phyloP scores from a whole-genome alignment of 129 eudicot genomes.

The Cynara cardunculus region DNA sequence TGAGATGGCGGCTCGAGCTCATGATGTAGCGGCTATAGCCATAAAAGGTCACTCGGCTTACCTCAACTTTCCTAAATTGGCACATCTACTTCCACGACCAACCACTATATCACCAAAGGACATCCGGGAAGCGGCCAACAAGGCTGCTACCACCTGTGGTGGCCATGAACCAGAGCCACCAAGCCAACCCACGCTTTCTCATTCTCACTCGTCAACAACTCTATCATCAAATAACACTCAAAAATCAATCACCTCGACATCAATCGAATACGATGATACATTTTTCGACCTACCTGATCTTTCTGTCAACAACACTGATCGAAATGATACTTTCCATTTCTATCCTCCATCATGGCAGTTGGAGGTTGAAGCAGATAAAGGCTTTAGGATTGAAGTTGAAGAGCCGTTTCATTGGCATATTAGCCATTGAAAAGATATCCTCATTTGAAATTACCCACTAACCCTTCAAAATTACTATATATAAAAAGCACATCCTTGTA shows the following conservation, averaged over 20 bases:
- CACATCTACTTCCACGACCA: slow-evolving; percentile 57
- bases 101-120: slow-evolving; percentile 60
- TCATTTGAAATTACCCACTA: slow-evolving; percentile 1
- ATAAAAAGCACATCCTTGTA: background rate
- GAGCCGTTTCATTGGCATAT: slow-evolving; percentile 51
- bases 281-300: slow-evolving; percentile 65
- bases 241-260: slow-evolving; percentile 32
- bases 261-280: slow-evolving; percentile 46
- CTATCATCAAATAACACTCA: slow-evolving; percentile 27
- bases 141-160: slow-evolving; percentile 38
- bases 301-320: slow-evolving; percentile 23
- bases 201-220: slow-evolving; percentile 45
- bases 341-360: slow-evolving; percentile 50
- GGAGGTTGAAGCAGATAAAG: slow-evolving; percentile 45
- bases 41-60: slow-evolving; percentile 64
- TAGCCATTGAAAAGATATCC: slow-evolving; percentile 8
- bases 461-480: slow-evolving; percentile 8
- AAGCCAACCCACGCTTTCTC: slow-evolving; percentile 25
- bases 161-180: slow-evolving; percentile 22
- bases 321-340: slow-evolving; percentile 25
- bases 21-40: slow-evolving; percentile 79
- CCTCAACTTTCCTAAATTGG: slow-evolving; percentile 62
- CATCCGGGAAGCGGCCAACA: slow-evolving; percentile 69
- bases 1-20: slow-evolving; percentile 85
- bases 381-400: slow-evolving; percentile 41